Conservation (phyloP, 2,329 filamentous ascomycete species). For the Boeremia lycopersici region DNA sequence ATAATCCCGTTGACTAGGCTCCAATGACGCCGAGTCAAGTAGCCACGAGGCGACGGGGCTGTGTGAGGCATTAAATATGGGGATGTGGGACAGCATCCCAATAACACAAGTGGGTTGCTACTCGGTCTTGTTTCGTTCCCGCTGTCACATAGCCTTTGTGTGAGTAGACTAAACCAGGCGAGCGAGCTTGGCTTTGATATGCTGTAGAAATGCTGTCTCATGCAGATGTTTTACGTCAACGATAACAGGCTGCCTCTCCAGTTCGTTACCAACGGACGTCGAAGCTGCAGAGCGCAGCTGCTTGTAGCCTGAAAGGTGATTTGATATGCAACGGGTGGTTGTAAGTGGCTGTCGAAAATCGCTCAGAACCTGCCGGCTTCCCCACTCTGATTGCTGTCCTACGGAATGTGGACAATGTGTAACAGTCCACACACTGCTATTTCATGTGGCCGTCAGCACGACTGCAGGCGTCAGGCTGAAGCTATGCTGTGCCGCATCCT, state of each 20-base stretch:
- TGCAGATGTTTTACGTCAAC: slow-evolving; percentile 8
- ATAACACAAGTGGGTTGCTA: background rate
- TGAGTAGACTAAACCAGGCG: background rate
- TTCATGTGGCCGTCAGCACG: background rate
- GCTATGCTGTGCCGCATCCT: background rate
- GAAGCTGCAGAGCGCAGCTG: background rate
- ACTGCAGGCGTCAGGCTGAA: background rate
- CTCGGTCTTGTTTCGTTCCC: slow-evolving; percentile 7
- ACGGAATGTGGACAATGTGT: background rate
- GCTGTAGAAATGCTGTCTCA: background rate
- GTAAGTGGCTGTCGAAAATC: slow-evolving; percentile 15
- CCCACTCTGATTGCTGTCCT: slow-evolving; percentile 8
- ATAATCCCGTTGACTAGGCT: background rate
- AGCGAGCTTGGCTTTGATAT: background rate
- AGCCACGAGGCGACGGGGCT: slow-evolving; percentile 2
- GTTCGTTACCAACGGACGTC: background rate
- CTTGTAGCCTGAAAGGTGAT: background rate
- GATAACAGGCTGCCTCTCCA: background rate
- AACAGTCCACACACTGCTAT: background rate
- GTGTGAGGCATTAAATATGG: slow-evolving; percentile 9
- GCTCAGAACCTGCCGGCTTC: slow-evolving; percentile 8
- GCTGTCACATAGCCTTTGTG: slow-evolving; percentile 8
- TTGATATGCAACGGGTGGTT: background rate
- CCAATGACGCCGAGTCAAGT: slow-evolving; percentile 5
- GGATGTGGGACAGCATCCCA: slow-evolving; percentile 2